Evolutionary conservation across 1,139 yeast species (phyloP).

Genomic region (Taphrina wiesneri): DNA sequence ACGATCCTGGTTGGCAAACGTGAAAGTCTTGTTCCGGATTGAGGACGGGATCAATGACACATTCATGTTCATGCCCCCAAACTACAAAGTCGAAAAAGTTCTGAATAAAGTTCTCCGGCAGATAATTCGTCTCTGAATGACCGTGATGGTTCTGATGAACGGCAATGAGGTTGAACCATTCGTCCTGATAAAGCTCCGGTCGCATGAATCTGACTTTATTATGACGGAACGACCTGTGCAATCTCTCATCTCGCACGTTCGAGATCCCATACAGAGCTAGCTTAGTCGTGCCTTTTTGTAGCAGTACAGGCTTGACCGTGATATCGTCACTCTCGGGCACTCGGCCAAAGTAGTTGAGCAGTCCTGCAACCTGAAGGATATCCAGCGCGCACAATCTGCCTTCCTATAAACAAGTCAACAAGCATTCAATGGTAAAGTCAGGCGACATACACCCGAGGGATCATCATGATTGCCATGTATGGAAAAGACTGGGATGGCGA

Average conservation of each 20-base stretch:
- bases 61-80: conserved; percentile 99
- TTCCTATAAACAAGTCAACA: conserved; percentile 40
- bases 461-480: conserved; percentile 97
- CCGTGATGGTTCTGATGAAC: conserved; percentile 89
- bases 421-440: neutral
- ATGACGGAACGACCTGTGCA: conserved; percentile 77
- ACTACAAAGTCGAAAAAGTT: conserved; percentile 73
- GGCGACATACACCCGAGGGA: conserved; percentile 66
- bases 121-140: conserved; percentile 74
- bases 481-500: conserved; percentile 89
- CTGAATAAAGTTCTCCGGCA: conserved; percentile 85
- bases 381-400: conserved; percentile 87
- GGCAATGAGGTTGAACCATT: conserved; percentile 82
- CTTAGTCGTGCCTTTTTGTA: conserved; percentile 78
- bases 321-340: conserved; percentile 75
- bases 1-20: conserved; percentile 90
- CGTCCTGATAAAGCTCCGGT: conserved; percentile 54
- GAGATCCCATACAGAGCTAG: conserved; percentile 87
- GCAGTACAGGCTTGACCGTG: conserved; percentile 70
- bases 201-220: conserved; percentile 76
- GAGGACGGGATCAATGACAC: conserved; percentile 67
- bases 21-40: conserved; percentile 72
- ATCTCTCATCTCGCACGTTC: conserved; percentile 83
- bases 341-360: conserved; percentile 87
- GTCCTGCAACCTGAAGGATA: conserved; percentile 74